Evolutionary conservation across 768 basidiomycete genomes (phyloP).

Genomic region (Stropharia rugosoannulata): DNA sequence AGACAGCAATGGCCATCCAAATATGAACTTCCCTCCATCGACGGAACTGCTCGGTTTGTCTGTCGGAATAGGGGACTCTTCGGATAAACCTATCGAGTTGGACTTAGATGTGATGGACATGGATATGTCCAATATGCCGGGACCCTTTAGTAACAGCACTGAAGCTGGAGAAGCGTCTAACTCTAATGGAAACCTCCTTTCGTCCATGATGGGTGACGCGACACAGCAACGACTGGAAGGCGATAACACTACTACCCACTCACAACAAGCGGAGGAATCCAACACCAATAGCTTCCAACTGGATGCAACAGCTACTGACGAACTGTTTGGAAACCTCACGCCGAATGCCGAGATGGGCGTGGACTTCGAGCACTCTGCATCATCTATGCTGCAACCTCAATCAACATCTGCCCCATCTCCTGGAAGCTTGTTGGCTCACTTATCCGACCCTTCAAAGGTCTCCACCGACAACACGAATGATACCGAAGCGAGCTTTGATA

Average conservation of each 20-base stretch:
- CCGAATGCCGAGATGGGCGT: conserved; percentile 10
- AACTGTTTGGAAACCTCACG: conserved; percentile 24
- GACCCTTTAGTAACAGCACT: conserved; percentile 52
- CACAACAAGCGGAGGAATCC: conserved; percentile 5
- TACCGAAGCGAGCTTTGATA: conserved; percentile 40
- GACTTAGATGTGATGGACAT: conserved; percentile 71
- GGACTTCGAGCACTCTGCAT: conserved; percentile 2
- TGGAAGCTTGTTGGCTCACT: conserved; percentile 41
- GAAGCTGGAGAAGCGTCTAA: conserved; percentile 29
- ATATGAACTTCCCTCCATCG: conserved; percentile 58
- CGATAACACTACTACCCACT: neutral
- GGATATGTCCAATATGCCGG: conserved; percentile 52
- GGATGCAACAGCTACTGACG: conserved; percentile 15
- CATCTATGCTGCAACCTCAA: conserved; percentile 7
- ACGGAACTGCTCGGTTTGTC: conserved; percentile 27
- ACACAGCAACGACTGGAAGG: conserved; percentile 6
- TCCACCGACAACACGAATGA: conserved; percentile 18
- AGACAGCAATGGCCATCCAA: conserved; percentile 30
- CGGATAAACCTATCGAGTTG: conserved; percentile 80
- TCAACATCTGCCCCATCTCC: conserved; percentile 35
- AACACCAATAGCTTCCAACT: conserved; percentile 15
- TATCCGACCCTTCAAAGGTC: conserved; percentile 30
- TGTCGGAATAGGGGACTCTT: conserved; percentile 52
- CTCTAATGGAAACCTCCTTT: conserved; percentile 48
- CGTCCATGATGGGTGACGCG: conserved; percentile 32